Evolutionary conservation across 768 basidiomycete species (phyloP).

Genomic region (Hortiboletus flavorubellus): DNA sequence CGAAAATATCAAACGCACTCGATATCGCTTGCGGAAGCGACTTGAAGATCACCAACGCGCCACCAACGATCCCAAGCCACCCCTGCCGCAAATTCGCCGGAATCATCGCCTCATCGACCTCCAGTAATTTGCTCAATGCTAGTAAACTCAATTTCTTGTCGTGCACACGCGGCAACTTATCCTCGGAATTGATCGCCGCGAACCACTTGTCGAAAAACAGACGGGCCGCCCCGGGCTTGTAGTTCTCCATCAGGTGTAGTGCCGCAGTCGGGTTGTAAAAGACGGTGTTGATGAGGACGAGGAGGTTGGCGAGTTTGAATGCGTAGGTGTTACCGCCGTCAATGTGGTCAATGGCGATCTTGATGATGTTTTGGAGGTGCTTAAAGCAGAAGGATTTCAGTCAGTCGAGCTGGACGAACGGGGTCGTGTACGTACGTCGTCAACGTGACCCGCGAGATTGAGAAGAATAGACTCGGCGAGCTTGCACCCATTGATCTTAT

Average conservation of each 20-base stretch:
- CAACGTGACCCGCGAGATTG: slow-evolving; percentile 71
- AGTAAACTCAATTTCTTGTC: slow-evolving; percentile 84
- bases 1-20: slow-evolving; percentile 40
- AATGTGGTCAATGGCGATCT: slow-evolving; percentile 54
- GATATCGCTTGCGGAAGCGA: slow-evolving; percentile 73
- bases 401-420: background rate
- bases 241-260: slow-evolving; percentile 68
- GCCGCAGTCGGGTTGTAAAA: slow-evolving; percentile 81
- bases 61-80: slow-evolving; percentile 74
- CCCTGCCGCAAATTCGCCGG: slow-evolving; percentile 62
- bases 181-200: slow-evolving; percentile 55
- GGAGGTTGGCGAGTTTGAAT: slow-evolving; percentile 73
- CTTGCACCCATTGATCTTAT: slow-evolving; percentile 81
- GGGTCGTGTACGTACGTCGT: slow-evolving; percentile 54
- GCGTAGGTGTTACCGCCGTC: slow-evolving; percentile 60
- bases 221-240: slow-evolving; percentile 57
- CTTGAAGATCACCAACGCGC: slow-evolving; percentile 71
- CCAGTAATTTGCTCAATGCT: slow-evolving; percentile 73
- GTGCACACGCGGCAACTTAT: slow-evolving; percentile 76
- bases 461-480: slow-evolving; percentile 79
- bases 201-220: slow-evolving; percentile 89
- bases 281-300: slow-evolving; percentile 79
- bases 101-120: slow-evolving; percentile 55
- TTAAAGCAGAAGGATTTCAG: slow-evolving; percentile 24
- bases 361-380: slow-evolving; percentile 65